Base-by-base conservation (phyloP, 176 grass and related monocot genomes). In the Oryza australiensis region DNA sequence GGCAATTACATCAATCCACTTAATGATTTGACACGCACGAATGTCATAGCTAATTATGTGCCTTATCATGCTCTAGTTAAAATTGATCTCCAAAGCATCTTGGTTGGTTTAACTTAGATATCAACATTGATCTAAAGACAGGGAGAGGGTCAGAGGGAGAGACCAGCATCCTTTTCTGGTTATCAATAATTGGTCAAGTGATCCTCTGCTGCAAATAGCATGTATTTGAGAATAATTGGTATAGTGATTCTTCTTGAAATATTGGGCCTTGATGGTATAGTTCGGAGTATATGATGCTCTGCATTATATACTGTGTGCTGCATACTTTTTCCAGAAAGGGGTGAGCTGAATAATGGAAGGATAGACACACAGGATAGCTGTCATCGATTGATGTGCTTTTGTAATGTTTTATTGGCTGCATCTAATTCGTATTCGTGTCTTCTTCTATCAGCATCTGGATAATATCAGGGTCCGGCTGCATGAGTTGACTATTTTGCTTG, bases 261-360 rank as follows among this genome's bases (percentile, higher is more conserved):
- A 8, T 38, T 70, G 65, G 7, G 5, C 45, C 13, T 13, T 26
- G 2, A 3, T 30, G 9, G 70, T 48, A 73, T 20, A 69, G 60
- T 60, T 20, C 24, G 2, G 26, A 15, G 34, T 45, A 59, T 69
- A 60, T 24, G 46, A 68, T 43, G 33, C 33, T 1, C 2, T 53
- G 20, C 33, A 30, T 0, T 10, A 26, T 53, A 15, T 51, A 12
- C 28, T 59, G 46, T 73, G 55, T 34, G 38, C 69, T 64, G 28
- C 55, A 41, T 64, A 34, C 37, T 41, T 66, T 74, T 83, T 49
- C 80, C 13, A 15, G 33, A 74, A 66, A 62, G 26, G 70, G 29
- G 9, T 26, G 13, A 51, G 27, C 70, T 64, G 70, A 35, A 51
- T 51, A 18, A 26, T 37, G 4, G 45, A 33, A 33, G 57, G 66